phyloP scores from a whole-genome alignment of 2,329 filamentous ascomycete species.

The Ascomycota sp. region DNA sequence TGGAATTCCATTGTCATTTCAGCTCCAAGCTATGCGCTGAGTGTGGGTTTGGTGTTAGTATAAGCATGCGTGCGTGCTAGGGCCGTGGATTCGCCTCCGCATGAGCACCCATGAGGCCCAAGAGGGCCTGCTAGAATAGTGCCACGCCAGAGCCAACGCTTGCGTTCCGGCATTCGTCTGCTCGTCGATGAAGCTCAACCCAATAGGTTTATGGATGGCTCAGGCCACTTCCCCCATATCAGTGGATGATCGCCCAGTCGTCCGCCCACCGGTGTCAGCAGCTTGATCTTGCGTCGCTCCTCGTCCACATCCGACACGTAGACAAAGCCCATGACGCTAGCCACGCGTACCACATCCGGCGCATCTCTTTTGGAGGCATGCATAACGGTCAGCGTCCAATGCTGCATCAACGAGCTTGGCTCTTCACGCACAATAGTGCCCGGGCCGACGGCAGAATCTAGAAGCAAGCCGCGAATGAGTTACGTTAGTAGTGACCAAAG shows the following conservation, averaged over 20 bases:
- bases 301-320: slow-evolving; percentile 87
- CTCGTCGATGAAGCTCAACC: slow-evolving; percentile 15
- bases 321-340: slow-evolving; percentile 77
- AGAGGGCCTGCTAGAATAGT: too few relatives aligned
- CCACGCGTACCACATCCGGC: slow-evolving; percentile 53
- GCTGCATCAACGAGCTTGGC: slow-evolving; percentile 48
- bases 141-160: too few relatives aligned
- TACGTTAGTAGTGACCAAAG: too few relatives aligned
- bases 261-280: slow-evolving; percentile 69
- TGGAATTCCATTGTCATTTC: too few relatives aligned
- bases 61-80: too few relatives aligned
- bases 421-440: slow-evolving; percentile 39
- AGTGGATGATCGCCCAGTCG: slow-evolving; percentile 61
- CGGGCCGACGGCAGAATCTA: slow-evolving; percentile 11
- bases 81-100: too few relatives aligned
- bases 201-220: slow-evolving; percentile 60
- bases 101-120: too few relatives aligned
- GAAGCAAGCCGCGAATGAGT: not conserved
- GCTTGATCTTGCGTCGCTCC: slow-evolving; percentile 56
- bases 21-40: too few relatives aligned
- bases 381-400: slow-evolving; percentile 71
- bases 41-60: too few relatives aligned
- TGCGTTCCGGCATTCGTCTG: too few relatives aligned
- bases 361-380: slow-evolving; percentile 50
- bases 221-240: slow-evolving; percentile 72